Evolutionary conservation across 2,329 filamentous ascomycete species (phyloP), one percentile per base, ranked within the genome.

Genomic region (Sporothrix sp.): DNA sequence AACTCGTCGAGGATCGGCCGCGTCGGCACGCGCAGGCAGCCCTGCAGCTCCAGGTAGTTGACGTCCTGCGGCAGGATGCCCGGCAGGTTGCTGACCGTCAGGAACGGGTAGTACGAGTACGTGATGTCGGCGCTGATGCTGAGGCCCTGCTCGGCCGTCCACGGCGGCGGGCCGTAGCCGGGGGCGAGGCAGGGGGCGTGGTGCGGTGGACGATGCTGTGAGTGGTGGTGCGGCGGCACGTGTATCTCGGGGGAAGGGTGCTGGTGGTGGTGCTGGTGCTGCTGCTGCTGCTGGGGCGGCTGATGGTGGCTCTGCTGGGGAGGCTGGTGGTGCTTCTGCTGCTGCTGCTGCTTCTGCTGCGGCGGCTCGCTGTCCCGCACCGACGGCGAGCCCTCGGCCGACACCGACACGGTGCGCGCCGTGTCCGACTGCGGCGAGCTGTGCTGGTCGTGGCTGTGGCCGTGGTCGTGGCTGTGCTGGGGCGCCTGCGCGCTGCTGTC

Each of bases 41-140:
- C 68, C 53, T 75, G 71, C 1, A 67, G 62, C 44, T 69, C 66
- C 32, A 75, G 62, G 53, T 69, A 74, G 52, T 68, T 69, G 53
- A 73, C 65, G 56, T 75, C 72, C 55, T 73, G 69, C 1, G 67
- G 65, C 44, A 69, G 65, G 43, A 71, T 65, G 48, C 64, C 65
- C 33, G 54, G 40, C 32, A 68, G 58, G 51, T 68, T 68, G 54
- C 62, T 63, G 40, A 72, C 59, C 21, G 61, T 62, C 8, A 71
- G 58, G 46, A 71, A 71, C 1, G 71, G 69, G 54, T 69, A 71
- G 51, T 69, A 68, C 0, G 65, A 68, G 57, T 73, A 72, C 0
- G 52, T 56, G 13, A 57, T 54, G 38, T 57, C 56, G n/a, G 54
- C 50, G 11, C 21, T 39, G 32, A 48, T 47, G 36, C 35, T 48